A percentile compares a stretch with the other conserved stretches of the same genome.
phyloP scores from a whole-genome alignment of 495 filamentous ascomycete genomes.

The Penicillium soppii region DNA sequence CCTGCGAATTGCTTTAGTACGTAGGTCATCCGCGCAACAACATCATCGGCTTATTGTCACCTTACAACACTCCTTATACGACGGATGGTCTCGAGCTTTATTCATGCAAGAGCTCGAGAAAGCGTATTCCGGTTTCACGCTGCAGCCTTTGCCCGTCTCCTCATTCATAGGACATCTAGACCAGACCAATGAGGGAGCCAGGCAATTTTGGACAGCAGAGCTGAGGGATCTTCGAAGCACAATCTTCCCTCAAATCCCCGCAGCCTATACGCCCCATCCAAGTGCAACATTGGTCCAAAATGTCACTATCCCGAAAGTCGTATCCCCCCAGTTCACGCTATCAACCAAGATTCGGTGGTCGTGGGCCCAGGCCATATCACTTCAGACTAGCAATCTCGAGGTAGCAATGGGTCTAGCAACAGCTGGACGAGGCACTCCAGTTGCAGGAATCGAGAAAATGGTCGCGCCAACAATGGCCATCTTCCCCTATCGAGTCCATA shows the following conservation, averaged over 20 bases:
- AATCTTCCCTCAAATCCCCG: neutral
- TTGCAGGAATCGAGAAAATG: neutral
- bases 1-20: neutral
- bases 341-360: neutral
- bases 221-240: neutral
- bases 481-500: slow-evolving; percentile 1
- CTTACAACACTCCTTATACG: neutral
- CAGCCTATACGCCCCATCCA: neutral
- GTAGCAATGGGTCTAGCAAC: neutral
- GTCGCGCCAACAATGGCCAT: slow-evolving; percentile 3
- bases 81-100: neutral
- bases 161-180: neutral
- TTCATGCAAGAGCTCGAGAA: neutral
- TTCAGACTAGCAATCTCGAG: neutral
- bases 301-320: neutral
- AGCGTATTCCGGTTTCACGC: neutral
- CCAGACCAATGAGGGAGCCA: neutral
- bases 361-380: neutral
- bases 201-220: neutral
- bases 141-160: neutral
- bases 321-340: neutral
- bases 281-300: neutral
- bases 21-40: neutral
- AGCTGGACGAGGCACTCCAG: neutral
- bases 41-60: neutral